Evolutionary conservation across 306 rosid genomes (phyloP).

Genomic region (Vachellia collinsii): DNA sequence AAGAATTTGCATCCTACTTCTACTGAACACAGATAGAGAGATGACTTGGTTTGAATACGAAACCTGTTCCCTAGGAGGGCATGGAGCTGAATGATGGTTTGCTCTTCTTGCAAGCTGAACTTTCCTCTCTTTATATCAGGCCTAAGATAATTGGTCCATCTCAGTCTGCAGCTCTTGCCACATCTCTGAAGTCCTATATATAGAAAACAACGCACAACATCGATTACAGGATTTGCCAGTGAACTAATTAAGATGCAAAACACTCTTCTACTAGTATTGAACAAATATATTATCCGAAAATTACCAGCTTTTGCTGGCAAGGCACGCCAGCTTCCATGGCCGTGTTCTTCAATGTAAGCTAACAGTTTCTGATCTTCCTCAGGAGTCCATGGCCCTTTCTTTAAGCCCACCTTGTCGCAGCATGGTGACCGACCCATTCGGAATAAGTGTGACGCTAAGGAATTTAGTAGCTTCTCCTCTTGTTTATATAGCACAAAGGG

Average conservation of each 20-base stretch:
- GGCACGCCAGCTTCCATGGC: conserved; percentile 99
- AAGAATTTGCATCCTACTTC: neutral
- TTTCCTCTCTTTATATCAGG: conserved; percentile 99
- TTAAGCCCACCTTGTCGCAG: conserved; percentile 96
- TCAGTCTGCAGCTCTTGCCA: conserved; percentile 95
- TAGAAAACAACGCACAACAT: neutral
- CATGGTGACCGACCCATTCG: conserved; percentile 98
- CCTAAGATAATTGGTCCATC: conserved; percentile 98
- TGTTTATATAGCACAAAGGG: conserved; percentile 44
- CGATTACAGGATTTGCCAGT: neutral
- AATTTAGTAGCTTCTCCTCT: conserved; percentile 39
- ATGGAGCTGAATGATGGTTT: conserved; percentile 98
- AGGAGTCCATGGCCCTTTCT: conserved; percentile 99
- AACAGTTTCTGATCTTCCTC: conserved; percentile 99
- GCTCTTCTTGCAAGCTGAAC: conserved; percentile 97
- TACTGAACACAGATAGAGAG: neutral
- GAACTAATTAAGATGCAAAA: neutral
- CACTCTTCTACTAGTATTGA: neutral
- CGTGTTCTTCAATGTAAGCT: conserved; percentile 93
- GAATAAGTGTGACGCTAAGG: conserved; percentile 35
- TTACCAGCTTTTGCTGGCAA: conserved; percentile 94
- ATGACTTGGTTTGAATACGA: conserved; percentile 22
- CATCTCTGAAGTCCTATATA: conserved; percentile 94
- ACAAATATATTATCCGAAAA: neutral
- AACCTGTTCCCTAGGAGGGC: conserved; percentile 99